Base-by-base conservation (phyloP, 805 yeast genomes). In the Suhomyces emberorum region DNA sequence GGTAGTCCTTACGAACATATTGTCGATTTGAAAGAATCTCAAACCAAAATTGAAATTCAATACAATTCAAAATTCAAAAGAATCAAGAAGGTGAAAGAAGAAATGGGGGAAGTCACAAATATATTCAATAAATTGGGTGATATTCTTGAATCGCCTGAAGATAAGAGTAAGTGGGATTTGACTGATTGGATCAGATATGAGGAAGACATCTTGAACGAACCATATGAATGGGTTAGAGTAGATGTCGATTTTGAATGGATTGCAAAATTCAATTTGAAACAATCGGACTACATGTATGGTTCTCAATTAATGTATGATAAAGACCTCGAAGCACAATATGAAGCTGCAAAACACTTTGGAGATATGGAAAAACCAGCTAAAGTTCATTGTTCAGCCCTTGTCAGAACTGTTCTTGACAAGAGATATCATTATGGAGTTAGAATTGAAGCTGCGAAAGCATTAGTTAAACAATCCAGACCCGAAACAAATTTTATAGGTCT, bases 211-310 rank as follows among this genome's bases (percentile, higher is more conserved):
- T 70, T 77, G 65, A 79, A 77, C 49, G 97, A 91, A 50, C 96
- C 96, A 0, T 93, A 88, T 60, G 98, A 93, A 52, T 93, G 99
- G 99, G 72, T 93, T 25, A 72, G 99, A 49, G 86, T 91, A n/a
- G 99, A 93, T 62, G 89, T 97, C 0, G 99, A 93, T 57, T 85
- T 83, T 51, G 98, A 93, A 57, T 93, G 99, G 99, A 83, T 93
- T 33, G 87, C 95, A 42, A 77, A 76, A 46, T 69, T 87, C 15
- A 72, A 79, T 40, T 77, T 93, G 22, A 86, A 81, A 48, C 96
- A 89, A 59, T 95, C 96, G 0, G 97, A 88, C 50, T 84, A 88
- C 53, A 93, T 93, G 97, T 93, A 76, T 55, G 85, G 88, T 1
- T 86, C 98, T 0, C 98, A 93, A 53, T 63, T 93, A 20, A 93